Conservation (phyloP, 306 rosid genomes). For the Citrullus mucosospermus region DNA sequence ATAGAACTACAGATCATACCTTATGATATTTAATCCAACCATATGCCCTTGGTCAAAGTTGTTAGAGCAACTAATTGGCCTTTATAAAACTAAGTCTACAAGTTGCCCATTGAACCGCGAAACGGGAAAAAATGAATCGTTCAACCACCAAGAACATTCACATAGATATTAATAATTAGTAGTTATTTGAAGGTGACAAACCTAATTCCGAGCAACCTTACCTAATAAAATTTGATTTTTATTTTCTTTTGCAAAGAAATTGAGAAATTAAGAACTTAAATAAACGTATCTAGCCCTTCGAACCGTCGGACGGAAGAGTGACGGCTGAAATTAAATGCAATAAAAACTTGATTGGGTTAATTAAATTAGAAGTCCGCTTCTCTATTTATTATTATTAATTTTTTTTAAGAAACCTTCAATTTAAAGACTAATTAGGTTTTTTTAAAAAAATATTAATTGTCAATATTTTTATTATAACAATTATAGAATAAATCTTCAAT, state of each 20-base stretch:
- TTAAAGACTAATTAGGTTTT: not conserved
- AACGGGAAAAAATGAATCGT: not conserved
- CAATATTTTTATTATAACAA: no score
- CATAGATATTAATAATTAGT: not conserved
- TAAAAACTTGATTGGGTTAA: not conserved
- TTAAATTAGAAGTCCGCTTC: not conserved
- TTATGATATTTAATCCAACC: not conserved
- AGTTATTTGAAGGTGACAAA: not conserved
- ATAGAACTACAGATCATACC: not conserved
- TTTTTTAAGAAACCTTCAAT: not conserved
- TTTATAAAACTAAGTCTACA: not conserved
- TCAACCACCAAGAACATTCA: not conserved
- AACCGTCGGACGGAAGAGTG: not conserved
- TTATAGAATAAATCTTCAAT: no score
- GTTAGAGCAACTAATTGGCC: not conserved
- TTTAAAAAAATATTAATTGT: no score
- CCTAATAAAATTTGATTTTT: not conserved
- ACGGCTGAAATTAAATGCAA: not conserved
- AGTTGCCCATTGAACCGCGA: not conserved
- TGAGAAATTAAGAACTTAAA: no score
- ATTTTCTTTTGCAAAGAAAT: no score
- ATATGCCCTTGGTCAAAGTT: not conserved
- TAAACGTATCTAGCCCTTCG: not conserved
- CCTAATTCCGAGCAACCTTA: not conserved
- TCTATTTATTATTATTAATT: no score